Base-by-base conservation (phyloP, 306 rosid genomes). In the Amphicarpaea edgeworthii region DNA sequence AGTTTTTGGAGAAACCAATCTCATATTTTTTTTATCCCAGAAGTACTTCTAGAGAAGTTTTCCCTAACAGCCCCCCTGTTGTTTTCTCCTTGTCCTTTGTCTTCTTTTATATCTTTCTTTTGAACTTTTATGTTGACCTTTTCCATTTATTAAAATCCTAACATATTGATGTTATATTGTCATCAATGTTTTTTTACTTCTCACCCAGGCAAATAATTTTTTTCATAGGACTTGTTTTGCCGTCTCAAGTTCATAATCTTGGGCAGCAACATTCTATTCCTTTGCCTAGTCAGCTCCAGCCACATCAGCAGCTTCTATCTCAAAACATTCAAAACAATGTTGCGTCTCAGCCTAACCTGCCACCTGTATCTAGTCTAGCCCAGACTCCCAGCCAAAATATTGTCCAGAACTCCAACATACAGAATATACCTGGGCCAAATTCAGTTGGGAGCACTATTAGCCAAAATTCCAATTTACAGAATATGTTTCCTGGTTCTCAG, bases 401-500 rank as follows among this genome's bases (percentile, higher is more conserved):
- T 40, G 90, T 88, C 68, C 97, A 87, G 83, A 91, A 81, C 78
- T 47, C 88, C 54, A 90, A 76, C 77, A 66, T 88, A 82, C 98
- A 88, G 72, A 89, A 81, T 68, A 77, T 85, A 49, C 54, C 94
- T 60, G 90, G 86, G 41, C 96, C 88, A 76, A 90, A 75, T 75
- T 63, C 97, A 8, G 78, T 75, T 57, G 96, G 91, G 54, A 88
- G 81, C 75, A 50, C 88, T 53, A 86, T 87, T 82, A 91, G 90
- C 61, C 97, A 87, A 88, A 77, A 83, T 85, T 68, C 84, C 89
- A 75, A 80, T 89, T 53, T 84, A 55, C 87, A 71, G 51, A 88
- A 84, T 81, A 84, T 92, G 85, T 90, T 83, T 84, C 15, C 89
- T 41, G 90, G 83, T 75, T 75, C 96, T 68, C 97, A 87, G 82